These are phyloP conservation scores for Fusarium oxysporum DNA, from an alignment of 2,329 filamentous ascomycete species.

Conservation along the genomic window DNA sequence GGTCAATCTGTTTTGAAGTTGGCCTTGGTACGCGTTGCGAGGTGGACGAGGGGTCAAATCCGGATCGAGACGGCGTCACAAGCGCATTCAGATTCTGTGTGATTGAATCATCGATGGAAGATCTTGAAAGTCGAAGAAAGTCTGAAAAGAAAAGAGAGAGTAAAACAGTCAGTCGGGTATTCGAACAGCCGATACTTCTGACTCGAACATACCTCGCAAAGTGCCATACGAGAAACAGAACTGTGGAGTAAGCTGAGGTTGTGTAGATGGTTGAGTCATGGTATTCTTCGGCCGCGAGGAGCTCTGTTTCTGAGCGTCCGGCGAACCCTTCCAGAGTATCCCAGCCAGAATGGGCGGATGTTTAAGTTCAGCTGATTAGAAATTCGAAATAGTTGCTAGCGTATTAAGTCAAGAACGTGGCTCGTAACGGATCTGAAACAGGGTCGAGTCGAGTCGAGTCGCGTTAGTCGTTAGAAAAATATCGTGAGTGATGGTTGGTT, in stretches of 20 bases:
- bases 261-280: conserved; percentile 60
- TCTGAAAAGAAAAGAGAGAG: conserved; percentile 62
- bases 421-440: conserved; percentile 23
- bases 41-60: conserved; percentile 76
- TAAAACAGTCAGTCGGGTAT: not conserved
- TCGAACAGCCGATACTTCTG: not conserved
- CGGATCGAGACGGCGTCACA: conserved; percentile 75
- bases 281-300: conserved; percentile 49
- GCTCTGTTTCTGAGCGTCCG: conserved; percentile 51
- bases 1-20: not conserved
- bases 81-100: conserved; percentile 92
- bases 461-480: conserved; percentile 7
- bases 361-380: not conserved
- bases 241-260: conserved; percentile 73
- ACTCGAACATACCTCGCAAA: conserved; percentile 68
- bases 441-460: conserved; percentile 5
- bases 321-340: conserved; percentile 61
- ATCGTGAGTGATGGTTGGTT: conserved; percentile 1
- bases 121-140: conserved; percentile 88
- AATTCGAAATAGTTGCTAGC: conserved; percentile 10
- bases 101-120: conserved; percentile 89
- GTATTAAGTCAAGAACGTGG: conserved; percentile 13
- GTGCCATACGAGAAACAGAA: conserved; percentile 81
- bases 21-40: not conserved
- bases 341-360: conserved; percentile 58